A percentile compares a stretch with the other conserved stretches of the same genome.
These are phyloP conservation scores for Fusarium sp. DNA, from an alignment of 2,329 filamentous ascomycete genomes.

Conservation along the genomic window DNA sequence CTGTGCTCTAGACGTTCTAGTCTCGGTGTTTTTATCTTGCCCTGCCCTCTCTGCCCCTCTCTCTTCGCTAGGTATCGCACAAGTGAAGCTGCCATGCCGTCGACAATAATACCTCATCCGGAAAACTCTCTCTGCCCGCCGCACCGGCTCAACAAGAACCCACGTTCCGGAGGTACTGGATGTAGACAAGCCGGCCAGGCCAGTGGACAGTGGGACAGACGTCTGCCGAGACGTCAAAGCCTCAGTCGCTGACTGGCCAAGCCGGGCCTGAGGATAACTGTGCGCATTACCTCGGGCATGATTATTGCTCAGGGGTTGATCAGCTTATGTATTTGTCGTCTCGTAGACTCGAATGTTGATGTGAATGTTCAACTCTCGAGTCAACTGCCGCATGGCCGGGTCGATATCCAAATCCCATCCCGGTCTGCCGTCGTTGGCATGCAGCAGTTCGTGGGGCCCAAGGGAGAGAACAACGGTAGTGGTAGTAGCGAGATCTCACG, in stretches of 20 bases:
- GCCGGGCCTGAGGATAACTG: conserved; percentile 3
- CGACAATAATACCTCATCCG: conserved; percentile 35
- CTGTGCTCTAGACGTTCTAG: conserved; percentile 17
- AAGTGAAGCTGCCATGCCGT: conserved; percentile 18
- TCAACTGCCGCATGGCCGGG: conserved; percentile 1
- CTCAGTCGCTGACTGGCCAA: conserved; percentile 21
- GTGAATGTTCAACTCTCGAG: neutral
- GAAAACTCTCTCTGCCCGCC: conserved; percentile 3
- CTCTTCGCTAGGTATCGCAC: conserved; percentile 28
- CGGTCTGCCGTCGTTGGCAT: conserved; percentile 29
- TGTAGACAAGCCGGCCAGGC: conserved; percentile 12
- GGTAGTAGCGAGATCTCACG: conserved; percentile 28
- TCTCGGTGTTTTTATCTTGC: conserved; percentile 38
- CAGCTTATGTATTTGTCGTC: neutral
- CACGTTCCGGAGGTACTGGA: conserved; percentile 37
- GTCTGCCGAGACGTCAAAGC: conserved; percentile 33
- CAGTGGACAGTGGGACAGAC: conserved; percentile 29
- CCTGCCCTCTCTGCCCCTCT: conserved; percentile 17
- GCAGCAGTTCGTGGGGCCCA: conserved; percentile 35
- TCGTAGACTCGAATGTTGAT: neutral
- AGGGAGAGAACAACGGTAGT: conserved; percentile 22
- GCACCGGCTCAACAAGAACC: conserved; percentile 1
- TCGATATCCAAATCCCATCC: conserved; percentile 14
- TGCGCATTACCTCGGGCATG: conserved; percentile 3
- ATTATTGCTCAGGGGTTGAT: neutral